phyloP scores from a whole-genome alignment of 208 protist species.

The Leishmania tropica region DNA sequence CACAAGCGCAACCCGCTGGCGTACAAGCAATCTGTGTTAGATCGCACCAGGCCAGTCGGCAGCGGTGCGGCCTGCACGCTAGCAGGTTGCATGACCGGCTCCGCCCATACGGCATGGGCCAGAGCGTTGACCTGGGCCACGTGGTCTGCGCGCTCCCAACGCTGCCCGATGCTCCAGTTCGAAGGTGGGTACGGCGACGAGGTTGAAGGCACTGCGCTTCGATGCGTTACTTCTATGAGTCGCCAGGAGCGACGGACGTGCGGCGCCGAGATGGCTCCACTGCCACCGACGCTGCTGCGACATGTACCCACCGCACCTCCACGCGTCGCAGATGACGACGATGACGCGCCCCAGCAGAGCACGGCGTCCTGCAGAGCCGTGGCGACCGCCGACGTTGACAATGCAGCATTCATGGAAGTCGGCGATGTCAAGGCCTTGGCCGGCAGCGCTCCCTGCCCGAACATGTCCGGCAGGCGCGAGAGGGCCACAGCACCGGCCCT shows the following conservation, averaged over 20 bases:
- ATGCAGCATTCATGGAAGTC: not conserved
- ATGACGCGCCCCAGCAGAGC: slow-evolving; percentile 9
- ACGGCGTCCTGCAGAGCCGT: slow-evolving; percentile 19
- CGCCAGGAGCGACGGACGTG: slow-evolving; percentile 26
- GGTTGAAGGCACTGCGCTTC: not conserved
- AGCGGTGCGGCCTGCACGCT: not conserved
- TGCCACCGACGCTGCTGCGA: not conserved
- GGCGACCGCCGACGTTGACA: slow-evolving; percentile 2
- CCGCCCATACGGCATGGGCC: not conserved
- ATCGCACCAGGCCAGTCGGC: not conserved
- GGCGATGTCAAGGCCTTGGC: not conserved
- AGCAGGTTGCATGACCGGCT: not conserved
- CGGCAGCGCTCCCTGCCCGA: slow-evolving; percentile 4
- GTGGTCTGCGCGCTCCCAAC: slow-evolving; percentile 30
- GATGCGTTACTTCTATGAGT: slow-evolving; percentile 15
- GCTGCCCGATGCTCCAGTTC: slow-evolving; percentile 16
- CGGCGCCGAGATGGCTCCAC: not conserved
- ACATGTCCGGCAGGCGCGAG: slow-evolving; percentile 17
- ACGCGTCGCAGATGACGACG: not conserved
- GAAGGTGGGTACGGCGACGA: not conserved
- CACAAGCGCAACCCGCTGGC: slow-evolving; percentile 7
- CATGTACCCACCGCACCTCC: not conserved
- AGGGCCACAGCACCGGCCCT: not conserved
- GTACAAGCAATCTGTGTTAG: not conserved
- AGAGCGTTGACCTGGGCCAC: slow-evolving; percentile 19